Evolutionary conservation across 345 rosid genomes (phyloP), one percentile per base, ranked within the genome.

Genomic region (Eutrema yunnanense): DNA sequence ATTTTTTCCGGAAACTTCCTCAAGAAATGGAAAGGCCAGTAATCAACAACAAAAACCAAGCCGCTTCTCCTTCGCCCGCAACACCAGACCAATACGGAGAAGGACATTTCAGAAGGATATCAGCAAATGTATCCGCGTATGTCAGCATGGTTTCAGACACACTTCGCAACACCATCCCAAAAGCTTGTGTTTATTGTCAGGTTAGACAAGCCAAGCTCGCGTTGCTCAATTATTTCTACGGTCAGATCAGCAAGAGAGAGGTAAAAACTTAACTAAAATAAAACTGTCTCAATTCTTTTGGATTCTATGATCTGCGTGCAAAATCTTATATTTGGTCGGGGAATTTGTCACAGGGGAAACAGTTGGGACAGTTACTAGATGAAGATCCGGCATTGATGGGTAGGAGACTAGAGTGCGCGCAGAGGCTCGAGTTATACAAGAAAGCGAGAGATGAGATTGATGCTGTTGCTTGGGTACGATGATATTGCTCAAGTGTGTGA

Each of bases 321-420:
- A 46, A 29, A 30, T 2, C 68, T 53, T 62, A 19, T 32, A 10
- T 30, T 9, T 50, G 53, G 47, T 64, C 26, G 26, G 26, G 26
- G 26, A 22, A 22, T 22, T 22, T 22, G 26, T 22, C 9, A 7
- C 75, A 86, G 91, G 84, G 69, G 16, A 84, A 86, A 66, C 87
- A 86, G 65, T 83, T 89, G 68, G 86, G 81, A 57, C 65, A 26
- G 61, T 56, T 89, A 67, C 73, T 89, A 66, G 95, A 89, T 62
- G 95, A 89, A 73, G 92, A 89, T 69, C 92, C 92, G 8, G 85
- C 92, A 27, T 73, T 86, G 80, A 89, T 89, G 91, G 92, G 80
- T 49, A 82, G 85, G 85, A 84, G 95, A 81, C 74, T 49, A 47
- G 88, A 85, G 46, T 81, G 86, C 38, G 88, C 86, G 2, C 82